Evolutionary conservation across 2,329 filamentous ascomycete species (phyloP), one percentile per base, ranked within the genome.

Genomic region (Neurospora sp.): DNA sequence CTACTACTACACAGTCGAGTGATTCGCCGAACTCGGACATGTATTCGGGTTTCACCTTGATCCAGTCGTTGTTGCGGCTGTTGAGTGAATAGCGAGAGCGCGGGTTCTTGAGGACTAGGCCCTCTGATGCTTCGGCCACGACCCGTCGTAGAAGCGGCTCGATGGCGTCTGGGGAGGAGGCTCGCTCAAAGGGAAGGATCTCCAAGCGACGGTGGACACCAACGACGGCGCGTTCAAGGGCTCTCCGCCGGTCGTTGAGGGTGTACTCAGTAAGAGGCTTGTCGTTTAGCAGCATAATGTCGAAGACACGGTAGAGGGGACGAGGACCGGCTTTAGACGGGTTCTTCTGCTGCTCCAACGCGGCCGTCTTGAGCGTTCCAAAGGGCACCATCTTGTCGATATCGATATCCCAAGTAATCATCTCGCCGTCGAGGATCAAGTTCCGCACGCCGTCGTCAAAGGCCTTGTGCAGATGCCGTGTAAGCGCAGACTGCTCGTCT

Each of bases 1-100:
- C 96, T 68, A 99, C 88, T 17, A 99, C 85, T 15, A 97, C 82
- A 74, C 93, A 93, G 78, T 99, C 96, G 3, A 99, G 87, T 0
- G 91, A 92, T 80, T 98, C 95, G 72, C 96, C 96, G 78, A 96
- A 97, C 72, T 97, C 95, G 2, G 90, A 90, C 94, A 98, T 97
- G 79, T 99, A 99, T 73, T 99, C 96, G 1, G 96, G 96, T 77
- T 99, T 99, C 8, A 99, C 94, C 78, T 99, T 99, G 81, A 97
- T 91, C 96, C 96, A 99, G 79, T 97, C 92, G 75, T 97, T 92
- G 76, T 96, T 96, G 66, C 96, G 91, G 74, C 92, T 92, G 77
- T 97, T 97, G 10, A 98, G 85, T 6, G 88, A 86, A 78, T 99
- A 99, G 76, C 88, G 86, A 0, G 94, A 97, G 5, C 91, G 86